Percentiles rank a stretch among this genome's conserved stretches.
These are phyloP conservation scores for Flaveria brownii DNA, from an alignment of 129 eudicot species.

Conservation along the genomic window DNA sequence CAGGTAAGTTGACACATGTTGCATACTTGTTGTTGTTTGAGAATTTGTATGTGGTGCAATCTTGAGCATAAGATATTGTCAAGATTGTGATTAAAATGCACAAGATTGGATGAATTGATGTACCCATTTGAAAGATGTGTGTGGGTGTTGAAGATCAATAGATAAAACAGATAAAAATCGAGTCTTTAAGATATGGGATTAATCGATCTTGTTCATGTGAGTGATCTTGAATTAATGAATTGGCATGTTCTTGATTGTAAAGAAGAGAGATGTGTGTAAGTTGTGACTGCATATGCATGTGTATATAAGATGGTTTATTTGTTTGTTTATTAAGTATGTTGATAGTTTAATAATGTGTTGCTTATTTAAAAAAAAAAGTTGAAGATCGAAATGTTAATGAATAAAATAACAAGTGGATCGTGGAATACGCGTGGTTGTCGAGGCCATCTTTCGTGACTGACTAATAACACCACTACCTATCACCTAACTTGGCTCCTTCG, in stretches of 20 bases:
- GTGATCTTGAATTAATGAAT: neutral
- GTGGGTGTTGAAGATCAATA: conserved; percentile 8
- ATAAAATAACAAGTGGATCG: conserved; percentile 5
- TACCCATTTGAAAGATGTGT: conserved; percentile 25
- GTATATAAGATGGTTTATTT: no score
- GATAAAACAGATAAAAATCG: conserved; percentile 5
- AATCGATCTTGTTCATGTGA: neutral
- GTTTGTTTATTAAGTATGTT: no score
- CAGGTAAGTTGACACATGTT: conserved; percentile 52
- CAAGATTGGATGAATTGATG: conserved; percentile 25
- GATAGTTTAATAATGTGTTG: neutral
- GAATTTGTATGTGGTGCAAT: conserved; percentile 39
- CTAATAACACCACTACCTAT: neutral
- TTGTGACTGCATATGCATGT: neutral
- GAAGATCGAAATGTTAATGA: neutral
- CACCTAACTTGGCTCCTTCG: neutral
- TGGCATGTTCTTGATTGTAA: neutral
- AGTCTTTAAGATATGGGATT: conserved; percentile 12
- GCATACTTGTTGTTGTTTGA: conserved; percentile 32
- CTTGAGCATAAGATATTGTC: conserved; percentile 44
- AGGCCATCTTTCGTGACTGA: neutral
- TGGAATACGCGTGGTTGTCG: neutral
- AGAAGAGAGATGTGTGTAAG: neutral
- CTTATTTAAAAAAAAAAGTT: neutral
- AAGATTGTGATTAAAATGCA: conserved; percentile 31